Evolutionary conservation across 345 rosid species (phyloP), one percentile per base, ranked within the genome.

Genomic region (Euphorbia peplus): DNA sequence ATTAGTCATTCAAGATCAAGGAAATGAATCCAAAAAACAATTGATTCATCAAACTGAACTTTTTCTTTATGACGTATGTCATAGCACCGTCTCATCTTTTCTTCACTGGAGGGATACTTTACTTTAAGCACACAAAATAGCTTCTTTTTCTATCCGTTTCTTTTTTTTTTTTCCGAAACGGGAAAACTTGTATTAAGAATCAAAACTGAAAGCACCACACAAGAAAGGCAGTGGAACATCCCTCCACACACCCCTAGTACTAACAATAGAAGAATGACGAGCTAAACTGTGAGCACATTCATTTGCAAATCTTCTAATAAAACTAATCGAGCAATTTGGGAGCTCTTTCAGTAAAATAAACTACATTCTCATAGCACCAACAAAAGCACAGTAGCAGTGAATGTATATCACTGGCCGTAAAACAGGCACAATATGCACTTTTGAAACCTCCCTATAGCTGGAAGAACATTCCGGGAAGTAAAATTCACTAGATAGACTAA

Each of bases 11-110:
- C 19, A 30, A 69, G 25, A n/a, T 28, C 29, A 58, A 35, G 41
- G 15, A 25, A 62, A n/a, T 62, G 16, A 16, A 41, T 37, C 11
- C 51, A 39, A 52, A 52, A 8, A 61, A 46, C 30, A 3, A 29
- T 14, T 24, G 15, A 50, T 67, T 11, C 37, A 59, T 69, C 32
- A 18, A 69, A 69, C 22, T 39, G n/a, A 41, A 63, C 25, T 28
- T 30, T 32, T 4, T 30, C 57, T 28, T 57, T 32, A 47, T 69
- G 22, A 29, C 8, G 21, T 15, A n/a, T 2, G 26, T 25, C 14
- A 9, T 7, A 8, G 22, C 24, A 13, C 26, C 9, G 26, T 55
- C 15, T 12, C 0, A 13, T 25, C 6, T 10, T 24, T 24, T 3
- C 29, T 55, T 55, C 1, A 55, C 60, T 12, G 29, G 25, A n/a